These are phyloP conservation scores for Pyrus pyrifolia DNA, from an alignment of 306 rosid species.

Conservation along the genomic window DNA sequence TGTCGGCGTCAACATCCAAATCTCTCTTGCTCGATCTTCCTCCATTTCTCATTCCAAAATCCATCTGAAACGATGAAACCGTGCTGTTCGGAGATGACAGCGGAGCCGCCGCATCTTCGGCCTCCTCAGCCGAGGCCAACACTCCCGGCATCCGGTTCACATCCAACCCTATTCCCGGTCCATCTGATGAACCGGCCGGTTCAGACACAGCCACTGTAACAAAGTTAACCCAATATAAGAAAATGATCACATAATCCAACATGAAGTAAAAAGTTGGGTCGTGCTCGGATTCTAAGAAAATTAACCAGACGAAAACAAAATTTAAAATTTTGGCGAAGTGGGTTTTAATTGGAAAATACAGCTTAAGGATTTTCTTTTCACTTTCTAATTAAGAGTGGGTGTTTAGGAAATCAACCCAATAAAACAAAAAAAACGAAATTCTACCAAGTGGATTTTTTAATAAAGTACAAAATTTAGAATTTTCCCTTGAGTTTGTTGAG, in stretches of 20 bases:
- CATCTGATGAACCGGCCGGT: conserved; percentile 32
- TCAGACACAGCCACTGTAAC: conserved; percentile 42
- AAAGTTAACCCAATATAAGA: not conserved
- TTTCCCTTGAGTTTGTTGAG: not conserved
- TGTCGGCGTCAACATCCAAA: conserved; percentile 43
- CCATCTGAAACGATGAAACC: conserved; percentile 63
- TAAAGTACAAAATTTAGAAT: not conserved
- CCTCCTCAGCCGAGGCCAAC: conserved; percentile 38
- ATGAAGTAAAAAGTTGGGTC: not conserved
- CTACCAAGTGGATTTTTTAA: not conserved
- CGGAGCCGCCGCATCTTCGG: conserved; percentile 42
- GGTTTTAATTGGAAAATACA: not conserved
- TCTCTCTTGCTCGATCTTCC: conserved; percentile 44
- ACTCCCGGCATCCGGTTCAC: conserved; percentile 43
- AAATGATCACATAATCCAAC: not conserved
- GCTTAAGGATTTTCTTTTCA: not conserved
- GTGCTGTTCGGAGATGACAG: conserved; percentile 76
- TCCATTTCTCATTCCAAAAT: conserved; percentile 37
- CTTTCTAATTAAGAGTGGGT: not conserved
- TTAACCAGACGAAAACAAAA: not conserved
- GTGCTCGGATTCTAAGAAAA: not conserved
- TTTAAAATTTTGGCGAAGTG: not conserved
- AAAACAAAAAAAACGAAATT: not conserved
- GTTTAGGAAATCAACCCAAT: not conserved
- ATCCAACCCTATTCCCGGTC: conserved; percentile 41